Conservation (phyloP, 257 asterid genomes). For the Solanum rostratum region DNA sequence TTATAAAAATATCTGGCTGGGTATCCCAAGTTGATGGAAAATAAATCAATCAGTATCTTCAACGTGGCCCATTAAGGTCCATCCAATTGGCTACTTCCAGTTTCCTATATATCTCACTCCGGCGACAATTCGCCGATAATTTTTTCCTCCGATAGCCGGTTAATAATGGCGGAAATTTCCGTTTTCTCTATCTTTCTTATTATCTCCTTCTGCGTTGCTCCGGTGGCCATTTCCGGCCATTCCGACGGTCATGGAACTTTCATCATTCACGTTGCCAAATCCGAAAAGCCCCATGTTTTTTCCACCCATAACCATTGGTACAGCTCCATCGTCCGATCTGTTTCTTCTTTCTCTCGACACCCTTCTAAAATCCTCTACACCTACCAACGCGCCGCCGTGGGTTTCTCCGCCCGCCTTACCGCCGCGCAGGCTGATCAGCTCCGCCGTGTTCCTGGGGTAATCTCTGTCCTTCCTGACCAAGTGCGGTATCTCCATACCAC, state of each 20-base stretch:
- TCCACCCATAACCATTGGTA: conserved; percentile 75
- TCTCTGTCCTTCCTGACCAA: conserved; percentile 60
- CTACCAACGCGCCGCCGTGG: conserved; percentile 49
- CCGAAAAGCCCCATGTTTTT: conserved; percentile 49
- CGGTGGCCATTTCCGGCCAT: conserved; percentile 1
- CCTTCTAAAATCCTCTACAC: conserved; percentile 59
- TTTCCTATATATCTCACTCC: not conserved
- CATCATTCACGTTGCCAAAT: conserved; percentile 66
- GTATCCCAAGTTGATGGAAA: not conserved
- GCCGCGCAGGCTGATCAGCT: conserved; percentile 42
- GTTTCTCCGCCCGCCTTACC: conserved; percentile 72
- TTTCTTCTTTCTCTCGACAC: conserved; percentile 36
- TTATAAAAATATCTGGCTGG: not conserved
- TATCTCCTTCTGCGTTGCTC: conserved; percentile 4
- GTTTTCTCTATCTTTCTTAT: not conserved
- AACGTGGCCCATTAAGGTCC: conserved; percentile 13
- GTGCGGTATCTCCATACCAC: conserved; percentile 70
- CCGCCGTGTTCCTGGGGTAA: conserved; percentile 37
- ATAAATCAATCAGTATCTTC: not conserved
- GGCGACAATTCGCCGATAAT: not conserved
- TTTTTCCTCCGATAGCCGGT: not conserved
- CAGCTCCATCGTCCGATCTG: conserved; percentile 50
- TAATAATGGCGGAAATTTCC: conserved; percentile 7
- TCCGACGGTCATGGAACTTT: conserved; percentile 43
- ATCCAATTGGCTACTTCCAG: not conserved